Evolutionary conservation across 2,329 filamentous ascomycete genomes (phyloP).

Genomic region (Pseudopithomyces chartarum): DNA sequence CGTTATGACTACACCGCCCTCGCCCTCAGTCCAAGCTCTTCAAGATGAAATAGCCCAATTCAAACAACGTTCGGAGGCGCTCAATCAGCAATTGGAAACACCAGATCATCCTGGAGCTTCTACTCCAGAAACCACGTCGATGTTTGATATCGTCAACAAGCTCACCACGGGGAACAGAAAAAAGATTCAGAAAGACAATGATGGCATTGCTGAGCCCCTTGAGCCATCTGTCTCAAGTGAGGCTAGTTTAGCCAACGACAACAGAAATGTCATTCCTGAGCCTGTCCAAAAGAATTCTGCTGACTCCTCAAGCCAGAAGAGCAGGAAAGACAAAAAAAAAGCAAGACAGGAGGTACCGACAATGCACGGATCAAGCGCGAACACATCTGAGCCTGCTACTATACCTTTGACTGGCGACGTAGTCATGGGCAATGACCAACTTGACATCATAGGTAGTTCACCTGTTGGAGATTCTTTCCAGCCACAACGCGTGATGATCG

Average conservation of each 20-base stretch:
- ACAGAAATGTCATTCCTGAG: slow-evolving; percentile 22
- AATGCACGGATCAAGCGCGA: not conserved
- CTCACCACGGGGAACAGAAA: slow-evolving; percentile 38
- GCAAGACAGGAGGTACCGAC: slow-evolving; percentile 7
- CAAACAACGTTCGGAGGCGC: slow-evolving; percentile 31
- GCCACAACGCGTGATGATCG: slow-evolving; percentile 3
- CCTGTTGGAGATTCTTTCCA: no score
- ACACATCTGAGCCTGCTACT: not conserved
- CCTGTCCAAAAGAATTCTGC: slow-evolving; percentile 6
- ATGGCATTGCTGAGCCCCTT: slow-evolving; percentile 19
- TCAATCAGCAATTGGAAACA: slow-evolving; percentile 24
- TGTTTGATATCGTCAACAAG: slow-evolving; percentile 34
- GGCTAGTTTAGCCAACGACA: slow-evolving; percentile 24
- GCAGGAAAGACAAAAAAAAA: slow-evolving; percentile 33
- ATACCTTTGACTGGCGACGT: not conserved
- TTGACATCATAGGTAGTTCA: no score
- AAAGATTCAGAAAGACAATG: slow-evolving; percentile 28
- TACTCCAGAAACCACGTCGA: slow-evolving; percentile 20
- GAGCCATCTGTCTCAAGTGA: slow-evolving; percentile 31
- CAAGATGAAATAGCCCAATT: slow-evolving; percentile 34
- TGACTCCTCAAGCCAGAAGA: slow-evolving; percentile 14
- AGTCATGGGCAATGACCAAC: no score
- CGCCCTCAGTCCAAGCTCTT: slow-evolving; percentile 29
- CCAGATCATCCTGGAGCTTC: slow-evolving; percentile 14
- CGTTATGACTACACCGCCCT: slow-evolving; percentile 14